Base-by-base conservation (phyloP, 1,284 basidiomycete genomes). In the Fomitiporia mediterranea region DNA sequence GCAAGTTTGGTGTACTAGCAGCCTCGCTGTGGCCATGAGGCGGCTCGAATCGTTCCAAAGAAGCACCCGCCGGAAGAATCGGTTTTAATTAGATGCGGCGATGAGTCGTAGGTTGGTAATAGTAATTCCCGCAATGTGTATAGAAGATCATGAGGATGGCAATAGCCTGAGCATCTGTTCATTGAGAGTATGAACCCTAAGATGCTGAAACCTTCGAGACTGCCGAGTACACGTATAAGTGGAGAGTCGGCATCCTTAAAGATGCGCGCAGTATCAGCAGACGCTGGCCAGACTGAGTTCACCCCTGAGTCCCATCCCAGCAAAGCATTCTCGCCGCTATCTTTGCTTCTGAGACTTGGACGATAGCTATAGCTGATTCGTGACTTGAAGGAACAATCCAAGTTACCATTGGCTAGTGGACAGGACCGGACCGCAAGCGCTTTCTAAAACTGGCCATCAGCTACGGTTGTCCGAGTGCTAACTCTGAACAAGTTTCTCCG, bases 21-120 rank as follows among this genome's bases (percentile, higher is more conserved):
- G 43, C 53, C 53, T 54, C 53, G 23, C 53, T 32, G 13, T 32
- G 19, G 25, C 42, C 53, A 47, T 44, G 53, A 54, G 53, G 53
- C 53, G 32, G 19, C n/a, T 47, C 21, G 42, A 38, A 53, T 39
- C 11, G 51, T 34, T 43, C 28, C 17, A 35, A 15, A 23, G 25
- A 38, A 35, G 47, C 19, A 23, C 30, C 28, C n/a, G 21, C 15
- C 8, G 42, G 50, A 51, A 30, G 35, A 51, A 30, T 21, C 50
- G 50, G 50, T 6, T 13, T 6, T 30, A 39, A 15, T 51, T 25
- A 25, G 27, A 40, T 17, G 38, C 27, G n/a, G 35, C 39, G 50
- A 51, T 28, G 50, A n/a, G n/a, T 17, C 34, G 19, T n/a, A 42
- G 34, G 37, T 30, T 28, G 28, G 38, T 17, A 32, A 42, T 21